Evolutionary conservation across 129 eudicot species (phyloP).

Genomic region (Calendula officinalis): DNA sequence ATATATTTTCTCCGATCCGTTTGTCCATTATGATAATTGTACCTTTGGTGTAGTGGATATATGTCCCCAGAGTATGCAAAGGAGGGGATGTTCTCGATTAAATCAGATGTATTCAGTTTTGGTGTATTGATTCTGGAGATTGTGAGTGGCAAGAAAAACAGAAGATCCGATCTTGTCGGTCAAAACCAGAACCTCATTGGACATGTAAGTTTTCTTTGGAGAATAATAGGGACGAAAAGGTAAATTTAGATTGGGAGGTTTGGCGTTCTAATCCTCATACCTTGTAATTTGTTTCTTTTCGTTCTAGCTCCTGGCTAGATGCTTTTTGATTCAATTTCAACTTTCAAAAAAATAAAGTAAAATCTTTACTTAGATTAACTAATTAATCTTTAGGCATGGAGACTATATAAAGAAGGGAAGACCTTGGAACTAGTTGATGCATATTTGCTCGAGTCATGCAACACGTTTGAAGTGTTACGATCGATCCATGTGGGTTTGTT

Average conservation of each 20-base stretch:
- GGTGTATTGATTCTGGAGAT: slow-evolving; percentile 38
- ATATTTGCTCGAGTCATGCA: not conserved
- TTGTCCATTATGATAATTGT: too few species aligned
- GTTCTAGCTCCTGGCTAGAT: not conserved
- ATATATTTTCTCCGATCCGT: too few species aligned
- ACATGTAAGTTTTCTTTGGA: slow-evolving; percentile 17
- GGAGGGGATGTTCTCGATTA: slow-evolving; percentile 26
- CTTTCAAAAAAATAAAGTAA: too few species aligned
- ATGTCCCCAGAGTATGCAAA: slow-evolving; percentile 38
- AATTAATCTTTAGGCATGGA: slow-evolving; percentile 23
- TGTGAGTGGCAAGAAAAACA: slow-evolving; percentile 32
- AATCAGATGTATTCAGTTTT: slow-evolving; percentile 36
- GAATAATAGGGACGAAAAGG: too few species aligned
- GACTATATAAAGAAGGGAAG: slow-evolving; percentile 23
- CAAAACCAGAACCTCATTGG: slow-evolving; percentile 34
- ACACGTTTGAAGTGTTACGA: slow-evolving; percentile 1
- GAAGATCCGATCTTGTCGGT: slow-evolving; percentile 18
- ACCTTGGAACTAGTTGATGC: slow-evolving; percentile 12
- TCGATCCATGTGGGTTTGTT: slow-evolving; percentile 25
- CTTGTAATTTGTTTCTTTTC: too few species aligned
- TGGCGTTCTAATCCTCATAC: too few species aligned
- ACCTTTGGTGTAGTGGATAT: slow-evolving; percentile 29
- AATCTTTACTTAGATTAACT: not conserved
- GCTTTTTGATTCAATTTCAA: too few species aligned
- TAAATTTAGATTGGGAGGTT: too few species aligned